Evolutionary conservation across 306 rosid species (phyloP), one percentile per base, ranked within the genome.

Genomic region (Lupinus albus): DNA sequence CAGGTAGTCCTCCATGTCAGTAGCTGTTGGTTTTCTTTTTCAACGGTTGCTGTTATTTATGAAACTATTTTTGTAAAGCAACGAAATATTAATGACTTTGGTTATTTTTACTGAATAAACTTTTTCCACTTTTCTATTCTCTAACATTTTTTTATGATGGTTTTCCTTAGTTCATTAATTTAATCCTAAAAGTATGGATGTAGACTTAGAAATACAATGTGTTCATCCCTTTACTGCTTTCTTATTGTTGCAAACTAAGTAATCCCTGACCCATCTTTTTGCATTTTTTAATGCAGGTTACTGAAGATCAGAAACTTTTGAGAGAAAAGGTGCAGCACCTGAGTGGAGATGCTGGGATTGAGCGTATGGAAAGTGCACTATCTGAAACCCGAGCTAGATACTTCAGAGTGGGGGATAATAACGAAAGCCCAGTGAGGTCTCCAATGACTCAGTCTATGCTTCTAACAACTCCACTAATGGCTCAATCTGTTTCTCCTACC

Each of bases 281-380:
- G 15, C 50, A 55, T 14, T 57, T 55, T 39, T 50, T 67, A 50
- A 30, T 72, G 64, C 83, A 93, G 99, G 96, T 90, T 18, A 47
- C 81, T 30, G 88, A 88, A 75, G 97, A 90, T 80, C 89, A 90
- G 66, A 82, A 61, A 53, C 88, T 93, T 61, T 44, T 93, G 80
- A 83, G 91, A 76, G 99, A 93, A 62, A 93, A 88, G 67, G 94
- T 93, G 61, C 84, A 71, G 49, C 91, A 90, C 67, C 78, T 93
- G 38, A 79, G 96, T 82, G 98, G 99, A 58, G 87, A 88, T 78
- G 89, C 91, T 48, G 99, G 99, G 79, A 81, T 89, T 62, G 86
- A 78, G 85, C 93, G 91, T 30, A 88, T 93, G 97, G 83, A 85
- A 61, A 68, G 56, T 70, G 97, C 96, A 63, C 67, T 93, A 46